phyloP scores from a whole-genome alignment of 2,329 filamentous ascomycete species.

The Colletotrichum liriopes region DNA sequence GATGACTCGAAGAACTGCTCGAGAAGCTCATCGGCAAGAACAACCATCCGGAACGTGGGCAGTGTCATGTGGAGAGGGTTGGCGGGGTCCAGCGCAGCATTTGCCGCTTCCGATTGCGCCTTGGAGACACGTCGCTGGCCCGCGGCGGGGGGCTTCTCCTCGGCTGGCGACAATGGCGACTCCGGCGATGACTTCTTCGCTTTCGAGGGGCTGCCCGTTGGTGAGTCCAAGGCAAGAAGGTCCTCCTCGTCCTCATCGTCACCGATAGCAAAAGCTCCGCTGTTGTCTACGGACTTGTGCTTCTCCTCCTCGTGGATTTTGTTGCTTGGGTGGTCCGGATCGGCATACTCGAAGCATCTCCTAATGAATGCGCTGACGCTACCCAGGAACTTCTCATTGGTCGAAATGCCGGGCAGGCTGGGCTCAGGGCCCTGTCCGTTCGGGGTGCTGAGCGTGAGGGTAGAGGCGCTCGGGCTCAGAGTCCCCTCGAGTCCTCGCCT shows the following conservation, averaged over 20 bases:
- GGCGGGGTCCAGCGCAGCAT: conserved; percentile 91
- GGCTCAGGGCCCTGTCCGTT: conserved; percentile 58
- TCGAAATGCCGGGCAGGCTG: conserved; percentile 68
- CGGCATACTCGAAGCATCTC: conserved; percentile 97
- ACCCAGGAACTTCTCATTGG: conserved; percentile 90
- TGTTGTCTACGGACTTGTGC: conserved; percentile 49
- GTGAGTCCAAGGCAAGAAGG: conserved; percentile 72
- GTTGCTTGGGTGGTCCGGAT: conserved; percentile 84
- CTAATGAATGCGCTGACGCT: conserved; percentile 97
- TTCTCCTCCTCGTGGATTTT: conserved; percentile 57
- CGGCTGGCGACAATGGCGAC: conserved; percentile 15
- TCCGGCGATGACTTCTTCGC: conserved; percentile 56
- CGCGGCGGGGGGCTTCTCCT: conserved; percentile 41
- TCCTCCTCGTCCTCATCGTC: conserved; percentile 80
- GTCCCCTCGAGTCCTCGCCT: conserved; percentile 86
- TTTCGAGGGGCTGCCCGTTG: conserved; percentile 58
- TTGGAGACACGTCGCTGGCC: conserved; percentile 66
- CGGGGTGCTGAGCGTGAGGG: conserved; percentile 68
- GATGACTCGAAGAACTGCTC: conserved; percentile 98
- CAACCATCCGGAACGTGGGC: conserved; percentile 98
- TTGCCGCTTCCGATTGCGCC: conserved; percentile 83
- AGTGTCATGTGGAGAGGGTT: conserved; percentile 96
- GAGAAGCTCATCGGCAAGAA: conserved; percentile 93
- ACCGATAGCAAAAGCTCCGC: conserved; percentile 79
- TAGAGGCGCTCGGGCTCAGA: conserved; percentile 76